A percentile compares a stretch with the other conserved stretches of the same genome.
Conservation (phyloP, 164 flowering plant species). For the Chimonanthus salicifolius region DNA sequence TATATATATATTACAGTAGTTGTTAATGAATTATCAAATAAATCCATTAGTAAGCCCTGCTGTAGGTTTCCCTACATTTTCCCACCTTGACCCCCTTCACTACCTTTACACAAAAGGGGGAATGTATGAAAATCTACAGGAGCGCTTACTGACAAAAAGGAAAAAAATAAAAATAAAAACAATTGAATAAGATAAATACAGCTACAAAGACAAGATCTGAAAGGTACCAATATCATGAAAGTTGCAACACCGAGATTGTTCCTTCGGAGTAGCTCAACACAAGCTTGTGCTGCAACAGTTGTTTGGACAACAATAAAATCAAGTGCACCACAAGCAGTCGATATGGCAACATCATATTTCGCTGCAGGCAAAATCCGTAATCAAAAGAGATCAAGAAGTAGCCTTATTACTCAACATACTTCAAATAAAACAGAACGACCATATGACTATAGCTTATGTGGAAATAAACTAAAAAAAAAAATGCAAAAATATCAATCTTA, state of each 20-base stretch:
- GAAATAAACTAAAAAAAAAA: neutral
- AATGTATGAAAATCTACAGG: too few relatives aligned
- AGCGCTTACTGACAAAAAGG: too few relatives aligned
- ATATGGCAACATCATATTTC: conserved; percentile 90
- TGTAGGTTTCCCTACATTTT: too few relatives aligned
- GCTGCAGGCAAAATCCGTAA: conserved; percentile 43
- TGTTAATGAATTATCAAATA: too few relatives aligned
- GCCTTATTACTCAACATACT: neutral
- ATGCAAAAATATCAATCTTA: neutral
- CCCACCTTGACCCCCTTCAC: too few relatives aligned
- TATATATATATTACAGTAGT: too few relatives aligned
- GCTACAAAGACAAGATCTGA: neutral
- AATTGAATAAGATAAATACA: neutral
- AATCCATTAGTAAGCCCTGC: too few relatives aligned
- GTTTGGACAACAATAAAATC: conserved; percentile 97
- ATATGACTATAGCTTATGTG: neutral
- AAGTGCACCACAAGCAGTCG: conserved; percentile 89
- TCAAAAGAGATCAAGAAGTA: conserved; percentile 1
- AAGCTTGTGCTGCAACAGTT: conserved; percentile 83
- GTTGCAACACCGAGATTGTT: conserved; percentile 91
- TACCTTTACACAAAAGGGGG: too few relatives aligned
- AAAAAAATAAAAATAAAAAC: neutral
- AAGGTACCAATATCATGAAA: conserved; percentile 92
- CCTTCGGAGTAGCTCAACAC: conserved; percentile 81
- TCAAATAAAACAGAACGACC: neutral